These are phyloP conservation scores for Colletotrichum liaoningense DNA, from an alignment of 2,329 filamentous ascomycete species.

Conservation along the genomic window DNA sequence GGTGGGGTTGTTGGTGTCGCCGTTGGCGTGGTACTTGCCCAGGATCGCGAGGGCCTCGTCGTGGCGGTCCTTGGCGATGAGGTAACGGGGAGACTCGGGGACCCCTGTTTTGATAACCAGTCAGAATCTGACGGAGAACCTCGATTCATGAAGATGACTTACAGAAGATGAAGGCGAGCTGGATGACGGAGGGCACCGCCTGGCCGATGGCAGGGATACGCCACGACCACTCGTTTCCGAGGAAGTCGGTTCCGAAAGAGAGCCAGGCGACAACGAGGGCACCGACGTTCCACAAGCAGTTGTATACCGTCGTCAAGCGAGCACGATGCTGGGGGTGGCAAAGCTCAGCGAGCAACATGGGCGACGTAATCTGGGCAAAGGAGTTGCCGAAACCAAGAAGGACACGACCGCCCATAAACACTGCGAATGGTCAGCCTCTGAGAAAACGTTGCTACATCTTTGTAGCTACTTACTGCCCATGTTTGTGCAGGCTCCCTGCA, in stretches of 20 bases:
- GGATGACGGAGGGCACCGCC: slow-evolving; percentile 58
- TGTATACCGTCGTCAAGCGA: slow-evolving; percentile 58
- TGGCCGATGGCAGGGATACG: slow-evolving; percentile 61
- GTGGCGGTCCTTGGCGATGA: slow-evolving; percentile 50
- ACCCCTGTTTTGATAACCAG: slow-evolving; percentile 42
- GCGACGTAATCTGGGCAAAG: slow-evolving; percentile 62
- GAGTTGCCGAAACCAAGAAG: slow-evolving; percentile 69
- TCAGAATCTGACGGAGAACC: neutral
- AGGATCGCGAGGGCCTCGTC: slow-evolving; percentile 50
- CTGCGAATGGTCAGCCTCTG: slow-evolving; percentile 3
- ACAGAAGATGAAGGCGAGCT: slow-evolving; percentile 62
- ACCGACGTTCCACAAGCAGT: slow-evolving; percentile 67
- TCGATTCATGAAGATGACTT: neutral
- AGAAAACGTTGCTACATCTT: neutral
- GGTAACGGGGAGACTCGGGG: slow-evolving; percentile 56
- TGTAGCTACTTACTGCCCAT: slow-evolving; percentile 43
- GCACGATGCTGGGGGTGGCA: slow-evolving; percentile 63
- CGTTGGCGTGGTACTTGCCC: slow-evolving; percentile 47
- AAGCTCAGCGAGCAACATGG: slow-evolving; percentile 64
- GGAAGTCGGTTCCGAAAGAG: slow-evolving; percentile 59
- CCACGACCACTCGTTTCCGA: slow-evolving; percentile 64
- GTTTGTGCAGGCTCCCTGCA: slow-evolving; percentile 64
- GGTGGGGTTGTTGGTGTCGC: slow-evolving; percentile 53
- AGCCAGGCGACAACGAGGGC: slow-evolving; percentile 59
- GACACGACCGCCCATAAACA: slow-evolving; percentile 64